Conservation (phyloP, 441 rosid genomes). For the Hura crepitans region DNA sequence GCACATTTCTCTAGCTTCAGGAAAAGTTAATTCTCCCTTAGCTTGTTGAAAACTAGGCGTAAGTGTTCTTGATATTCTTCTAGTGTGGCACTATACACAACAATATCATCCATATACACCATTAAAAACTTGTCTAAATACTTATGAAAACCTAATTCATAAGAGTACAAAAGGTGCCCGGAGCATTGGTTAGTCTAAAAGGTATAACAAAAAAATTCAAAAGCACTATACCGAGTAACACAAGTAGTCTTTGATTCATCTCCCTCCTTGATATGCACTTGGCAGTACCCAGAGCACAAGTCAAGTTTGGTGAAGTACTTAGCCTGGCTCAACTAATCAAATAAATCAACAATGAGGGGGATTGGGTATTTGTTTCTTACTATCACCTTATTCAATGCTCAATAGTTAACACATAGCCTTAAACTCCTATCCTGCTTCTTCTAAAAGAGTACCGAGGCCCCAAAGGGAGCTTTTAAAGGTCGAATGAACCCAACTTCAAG, state of each 20-base stretch:
- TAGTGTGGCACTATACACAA: not conserved
- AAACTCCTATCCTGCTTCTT: not conserved
- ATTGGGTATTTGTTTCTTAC: not conserved
- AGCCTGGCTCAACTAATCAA: not conserved
- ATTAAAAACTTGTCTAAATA: not conserved
- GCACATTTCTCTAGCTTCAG: not conserved
- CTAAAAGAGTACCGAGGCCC: not conserved
- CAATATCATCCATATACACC: not conserved
- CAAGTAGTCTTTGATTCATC: not conserved
- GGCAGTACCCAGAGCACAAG: not conserved
- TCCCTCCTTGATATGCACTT: not conserved
- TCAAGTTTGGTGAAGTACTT: not conserved
- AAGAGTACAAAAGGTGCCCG: not conserved
- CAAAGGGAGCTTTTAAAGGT: not conserved
- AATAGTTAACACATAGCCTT: not conserved
- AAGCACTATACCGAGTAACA: not conserved
- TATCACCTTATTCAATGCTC: not conserved
- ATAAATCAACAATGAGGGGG: not conserved
- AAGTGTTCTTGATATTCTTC: not conserved
- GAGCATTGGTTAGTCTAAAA: not conserved
- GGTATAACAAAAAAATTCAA: not conserved
- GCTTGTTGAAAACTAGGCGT: not conserved
- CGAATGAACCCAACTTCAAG: not conserved
- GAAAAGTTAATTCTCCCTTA: not conserved
- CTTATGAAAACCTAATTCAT: not conserved